Evolutionary conservation across 2,329 filamentous ascomycete genomes (phyloP), one percentile per base, ranked within the genome.

Genomic region (Helicocarpus griseus): DNA sequence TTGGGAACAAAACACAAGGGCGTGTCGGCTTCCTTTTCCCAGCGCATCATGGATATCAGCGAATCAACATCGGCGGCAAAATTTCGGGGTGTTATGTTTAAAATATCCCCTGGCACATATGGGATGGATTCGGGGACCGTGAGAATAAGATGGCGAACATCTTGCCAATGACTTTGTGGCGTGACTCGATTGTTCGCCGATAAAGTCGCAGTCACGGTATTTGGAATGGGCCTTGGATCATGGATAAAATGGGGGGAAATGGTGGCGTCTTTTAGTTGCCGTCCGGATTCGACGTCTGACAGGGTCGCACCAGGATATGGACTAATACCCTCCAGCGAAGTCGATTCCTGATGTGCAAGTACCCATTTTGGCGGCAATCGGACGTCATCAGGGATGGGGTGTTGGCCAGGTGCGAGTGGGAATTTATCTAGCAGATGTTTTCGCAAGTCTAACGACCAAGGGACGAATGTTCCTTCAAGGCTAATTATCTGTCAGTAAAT

Each of bases 11-110:
- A 73, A 11, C 74, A 68, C n/a, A 96, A 73, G 0, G 77, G 77
- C 13, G 64, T 67, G 63, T 97, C 88, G 17, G 90, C 90, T 7
- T 89, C 70, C 1, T 75, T 66, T 5, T 77, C 73, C 90, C 93
- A 97, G 3, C 71, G 76, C 86, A 95, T 93, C 43, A 89, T 76
- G 3, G 80, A 69, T 53, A 97, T 83, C 50, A 98, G 77, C 21
- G 77, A 74, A 49, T 89, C 73, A n/a, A 93, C 90, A 61, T 97
- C 90, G 6, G 76, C 71, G 0, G 85, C 77, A 55, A 89, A 90
- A 67, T 96, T 97, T 64, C 91, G 91, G 4, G 93, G 91, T 54
- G 85, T 89, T 17, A 98, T 79, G 5, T 83, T 82, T 5, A 95
- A 72, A 22, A 87, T 85, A 60, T 95, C 87, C 5, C 91, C 90